These are phyloP conservation scores for Ganoderma lucidum DNA, from an alignment of 1,284 basidiomycete species.

Conservation along the genomic window DNA sequence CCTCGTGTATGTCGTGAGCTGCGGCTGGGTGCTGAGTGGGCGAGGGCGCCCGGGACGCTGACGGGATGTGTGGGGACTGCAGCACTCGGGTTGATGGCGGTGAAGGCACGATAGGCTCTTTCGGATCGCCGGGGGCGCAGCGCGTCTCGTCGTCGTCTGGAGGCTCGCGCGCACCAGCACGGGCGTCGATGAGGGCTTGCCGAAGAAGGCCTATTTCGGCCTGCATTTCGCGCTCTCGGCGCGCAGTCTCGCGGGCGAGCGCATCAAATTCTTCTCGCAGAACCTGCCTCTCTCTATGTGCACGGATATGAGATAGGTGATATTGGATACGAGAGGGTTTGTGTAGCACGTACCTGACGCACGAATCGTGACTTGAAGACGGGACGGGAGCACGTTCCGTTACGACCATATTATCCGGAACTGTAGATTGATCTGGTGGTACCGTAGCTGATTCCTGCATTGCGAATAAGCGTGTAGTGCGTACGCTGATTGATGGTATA, in stretches of 20 bases:
- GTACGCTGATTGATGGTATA: background rate
- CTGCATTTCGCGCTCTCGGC: conserved; percentile 30
- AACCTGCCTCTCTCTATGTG: conserved; percentile 21
- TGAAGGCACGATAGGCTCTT: background rate
- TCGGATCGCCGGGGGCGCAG: conserved; percentile 17
- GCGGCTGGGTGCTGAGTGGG: background rate
- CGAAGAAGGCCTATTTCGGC: conserved; percentile 29
- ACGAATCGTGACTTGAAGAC: conserved; percentile 1
- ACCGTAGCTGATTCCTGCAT: background rate
- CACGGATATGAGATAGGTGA: background rate
- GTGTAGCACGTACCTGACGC: conserved; percentile 13
- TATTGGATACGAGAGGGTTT: background rate
- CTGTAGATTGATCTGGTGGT: background rate
- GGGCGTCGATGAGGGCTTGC: conserved; percentile 15
- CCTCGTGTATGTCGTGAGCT: background rate
- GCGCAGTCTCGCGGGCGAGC: conserved; percentile 16
- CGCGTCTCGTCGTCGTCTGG: background rate
- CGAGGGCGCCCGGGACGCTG: conserved; percentile 11
- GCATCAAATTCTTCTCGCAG: conserved; percentile 26
- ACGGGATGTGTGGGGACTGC: conserved; percentile 17
- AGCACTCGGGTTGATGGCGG: background rate
- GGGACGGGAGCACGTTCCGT: background rate
- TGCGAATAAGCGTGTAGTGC: background rate
- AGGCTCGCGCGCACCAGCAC: conserved; percentile 1
- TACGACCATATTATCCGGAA: background rate